phyloP scores from a whole-genome alignment of 1,284 basidiomycete genomes.

The Cryptococcus maquisensis region DNA sequence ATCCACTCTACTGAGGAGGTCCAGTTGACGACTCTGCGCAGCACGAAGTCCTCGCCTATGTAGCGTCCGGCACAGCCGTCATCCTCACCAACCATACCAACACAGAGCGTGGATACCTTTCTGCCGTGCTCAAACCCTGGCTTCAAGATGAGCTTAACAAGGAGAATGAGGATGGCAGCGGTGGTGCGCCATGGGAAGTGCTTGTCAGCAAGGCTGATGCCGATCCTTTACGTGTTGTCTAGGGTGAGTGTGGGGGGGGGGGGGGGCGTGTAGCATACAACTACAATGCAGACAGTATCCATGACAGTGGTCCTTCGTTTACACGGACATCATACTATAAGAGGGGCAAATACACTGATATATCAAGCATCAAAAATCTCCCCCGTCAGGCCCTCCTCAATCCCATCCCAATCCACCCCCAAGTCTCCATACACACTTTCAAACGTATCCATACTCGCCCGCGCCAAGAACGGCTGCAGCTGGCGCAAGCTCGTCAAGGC shows the following conservation, averaged over 20 bases:
- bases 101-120: constrained; percentile 81
- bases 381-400: constrained; percentile 70
- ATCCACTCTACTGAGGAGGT: constrained; percentile 1
- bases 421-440: constrained; percentile 76
- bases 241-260: not conserved
- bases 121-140: constrained; percentile 58
- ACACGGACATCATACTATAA: not conserved
- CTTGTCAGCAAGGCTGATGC: constrained; percentile 38
- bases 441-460: constrained; percentile 80
- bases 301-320: constrained; percentile 23
- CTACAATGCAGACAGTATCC: not conserved
- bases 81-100: constrained; percentile 82
- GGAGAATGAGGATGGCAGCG: constrained; percentile 25
- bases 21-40: constrained; percentile 40
- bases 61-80: constrained; percentile 68
- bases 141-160: constrained; percentile 56
- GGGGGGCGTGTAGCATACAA: not conserved
- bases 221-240: constrained; percentile 39
- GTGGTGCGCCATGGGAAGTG: constrained; percentile 35
- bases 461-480: constrained; percentile 78
- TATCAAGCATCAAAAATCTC: constrained; percentile 75
- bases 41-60: constrained; percentile 76
- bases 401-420: constrained; percentile 74
- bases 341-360: no score
- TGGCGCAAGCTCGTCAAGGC: constrained; percentile 77